Evolutionary conservation across 2,329 filamentous ascomycete species (phyloP), one percentile per base, ranked within the genome.

Genomic region (Zasmidium angulare): DNA sequence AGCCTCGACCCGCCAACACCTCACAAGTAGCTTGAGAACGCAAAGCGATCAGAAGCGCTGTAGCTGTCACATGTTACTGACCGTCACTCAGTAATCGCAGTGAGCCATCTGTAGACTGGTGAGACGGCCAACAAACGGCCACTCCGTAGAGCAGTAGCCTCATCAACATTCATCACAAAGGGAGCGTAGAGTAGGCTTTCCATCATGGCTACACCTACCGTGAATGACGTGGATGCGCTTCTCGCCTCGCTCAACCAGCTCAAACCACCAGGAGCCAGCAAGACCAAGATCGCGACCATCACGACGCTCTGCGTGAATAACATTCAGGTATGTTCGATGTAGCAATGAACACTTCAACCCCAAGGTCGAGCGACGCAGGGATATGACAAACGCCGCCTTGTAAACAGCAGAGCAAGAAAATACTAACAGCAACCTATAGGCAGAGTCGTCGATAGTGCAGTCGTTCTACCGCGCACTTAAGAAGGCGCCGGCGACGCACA

Each of bases 381-480:
- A 29, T 29, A 11, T 11, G 26, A 29, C 26, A 29, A 29, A 4
- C 26, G 26, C 26, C 26, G 26, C 26, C 6, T 3, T 17, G 36
- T 4, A 43, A 19, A 43, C 14, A 17, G 29, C 29, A 36, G 12
- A 51, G 14, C 53, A 46, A 40, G 53, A 56, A 47, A n/a, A 49
- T 61, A 57, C 24, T 65, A 50, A 63, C 62, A 63, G 48, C 17
- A 21, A n/a, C 20, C n/a, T 24, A 31, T 48, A 97, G 95, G 93
- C 90, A 78, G 93, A 98, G 81, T 95, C 91, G 56, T 87, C 93
- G 70, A 87, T 99, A 73, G 91, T 98, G 70, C 92, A 96, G 77
- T 97, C 96, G 77, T 89, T 99, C 72, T 96, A 90, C 79, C 96
- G 93, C 67, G 93, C 97, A 74, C 96, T 98, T 84, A 96, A 96